Evolutionary conservation across 805 yeast genomes (phyloP).

Genomic region (Candida andamanensis): DNA sequence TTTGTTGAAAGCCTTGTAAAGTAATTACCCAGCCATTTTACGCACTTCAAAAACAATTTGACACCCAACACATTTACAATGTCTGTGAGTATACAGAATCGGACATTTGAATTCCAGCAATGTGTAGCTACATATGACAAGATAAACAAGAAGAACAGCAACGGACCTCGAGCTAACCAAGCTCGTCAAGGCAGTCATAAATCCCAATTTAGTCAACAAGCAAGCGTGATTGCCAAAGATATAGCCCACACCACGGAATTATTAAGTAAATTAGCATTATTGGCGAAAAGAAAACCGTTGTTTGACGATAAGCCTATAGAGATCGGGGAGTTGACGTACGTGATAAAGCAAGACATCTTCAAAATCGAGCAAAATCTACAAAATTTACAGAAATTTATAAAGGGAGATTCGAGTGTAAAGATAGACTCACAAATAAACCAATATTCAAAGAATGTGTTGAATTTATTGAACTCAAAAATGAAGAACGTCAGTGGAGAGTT

Average conservation of each 20-base stretch:
- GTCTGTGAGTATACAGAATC: constrained; percentile 51
- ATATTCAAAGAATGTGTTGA: constrained; percentile 83
- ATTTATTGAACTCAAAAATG: constrained; percentile 80
- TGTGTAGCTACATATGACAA: constrained; percentile 76
- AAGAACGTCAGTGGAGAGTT: constrained; percentile 90
- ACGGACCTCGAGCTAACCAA: constrained; percentile 10
- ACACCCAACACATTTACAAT: neutral
- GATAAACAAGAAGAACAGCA: constrained; percentile 40
- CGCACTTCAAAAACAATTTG: neutral
- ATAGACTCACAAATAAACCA: constrained; percentile 60
- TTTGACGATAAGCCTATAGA: constrained; percentile 94
- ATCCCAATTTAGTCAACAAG: constrained; percentile 50
- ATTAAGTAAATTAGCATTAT: constrained; percentile 69
- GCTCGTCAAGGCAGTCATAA: constrained; percentile 21
- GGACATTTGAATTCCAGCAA: constrained; percentile 90
- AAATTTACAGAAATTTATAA: constrained; percentile 50
- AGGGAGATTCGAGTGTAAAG: constrained; percentile 38
- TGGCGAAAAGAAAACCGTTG: constrained; percentile 86
- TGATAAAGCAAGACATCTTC: constrained; percentile 82
- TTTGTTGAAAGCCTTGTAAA: no score
- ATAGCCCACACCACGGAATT: constrained; percentile 81
- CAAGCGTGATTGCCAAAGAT: constrained; percentile 82
- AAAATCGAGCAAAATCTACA: constrained; percentile 69
- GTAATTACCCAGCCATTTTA: neutral
- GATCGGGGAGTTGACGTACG: constrained; percentile 84